Evolutionary conservation across 2,329 filamentous ascomycete genomes (phyloP), one percentile per base, ranked within the genome.

Genomic region (Alternaria postmessia): DNA sequence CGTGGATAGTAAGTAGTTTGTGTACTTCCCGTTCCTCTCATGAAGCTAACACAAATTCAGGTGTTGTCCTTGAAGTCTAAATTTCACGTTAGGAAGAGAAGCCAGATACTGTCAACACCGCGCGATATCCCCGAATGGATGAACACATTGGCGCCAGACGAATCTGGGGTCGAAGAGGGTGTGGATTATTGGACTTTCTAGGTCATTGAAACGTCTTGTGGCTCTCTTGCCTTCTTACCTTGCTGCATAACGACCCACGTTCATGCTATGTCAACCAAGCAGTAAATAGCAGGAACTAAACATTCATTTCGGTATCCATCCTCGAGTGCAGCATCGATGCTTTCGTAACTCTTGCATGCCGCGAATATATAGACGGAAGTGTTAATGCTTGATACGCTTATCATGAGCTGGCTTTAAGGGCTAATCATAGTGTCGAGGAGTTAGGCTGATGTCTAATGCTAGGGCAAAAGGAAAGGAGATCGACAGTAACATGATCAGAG

Each of bases 1-100:
- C 8, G 52, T 53, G 20, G 57, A 56, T 12, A 55, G 61, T 59
- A 55, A 48, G 51, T 52, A 8, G 5, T 54, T n/a, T n/a, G 14
- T 30, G 14, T 18, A 24, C 5, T 28, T 2, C 6, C n/a, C 12
- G 7, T 36, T 48, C 6, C 7, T 7, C 42, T 6, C 32, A 16
- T 3, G 7, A 32, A 9, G 47, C 18, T 55, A 43, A 58, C 5
- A 8, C 20, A 22, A 20, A 16, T 30, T 39, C 30, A 59, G 56
- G 56, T 54, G 51, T 42, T 22, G 34, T 34, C 28, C 49, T 58
- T 24, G 49, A 47, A 16, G 24, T 16, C n/a, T 54, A 20, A 46
- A 8, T 20, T 49, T 38, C 32, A 24, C 8, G 22, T n/a, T 4
- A 16, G 3, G 9, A 34, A n/a, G 46, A 24, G 14, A 49, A 49